Base-by-base conservation (phyloP, 2,329 filamentous ascomycete species). In the Aspergillus melleus region DNA sequence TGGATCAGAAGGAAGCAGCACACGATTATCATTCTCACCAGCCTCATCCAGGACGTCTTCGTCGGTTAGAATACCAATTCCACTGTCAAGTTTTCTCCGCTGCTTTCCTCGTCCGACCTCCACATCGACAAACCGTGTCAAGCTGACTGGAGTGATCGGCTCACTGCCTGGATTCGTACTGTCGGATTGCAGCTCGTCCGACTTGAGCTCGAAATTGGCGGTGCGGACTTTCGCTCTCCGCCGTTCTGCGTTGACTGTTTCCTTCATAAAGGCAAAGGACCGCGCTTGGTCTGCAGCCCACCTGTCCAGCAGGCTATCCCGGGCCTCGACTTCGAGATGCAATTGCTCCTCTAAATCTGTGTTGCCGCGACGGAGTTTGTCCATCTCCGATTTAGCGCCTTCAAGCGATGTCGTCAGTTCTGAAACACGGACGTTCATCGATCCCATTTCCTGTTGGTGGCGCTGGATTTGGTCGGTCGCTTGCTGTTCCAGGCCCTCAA, bases 121-220 rank as follows among this genome's bases (percentile, higher is more conserved):
- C n/a, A 77, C 71, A 63, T 81, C 76, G 24, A 74, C 74, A 63
- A 78, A 81, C 16, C 77, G 71, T 4, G 73, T 74, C 59, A 72
- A 71, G 57, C 73, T 77, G 30, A 76, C 71, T 2, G 79, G 79
- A 1, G 79, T 81, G 39, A 80, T 75, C 3, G 79, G 76, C 26
- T 76, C 75, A 54, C 72, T 77, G 29, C 69, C 74, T 54, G 66
- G 64, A 52, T 67, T 62, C 14, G 59, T 66, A 19, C 63, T 59
- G 49, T 73, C 70, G 16, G 68, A 72, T 55, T 74, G 73, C 52
- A 74, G 65, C 49, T 74, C 73, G 26, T 76, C 73, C 11, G 74
- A 75, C 56, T 71, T 72, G 14, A 77, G 57, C 49, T 77, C 69
- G 73, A 74, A 76, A 51, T 79, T 79, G 19, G 76, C 76, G 8